phyloP scores from a whole-genome alignment of 1,284 basidiomycete genomes.

The Golubevia sp. region DNA sequence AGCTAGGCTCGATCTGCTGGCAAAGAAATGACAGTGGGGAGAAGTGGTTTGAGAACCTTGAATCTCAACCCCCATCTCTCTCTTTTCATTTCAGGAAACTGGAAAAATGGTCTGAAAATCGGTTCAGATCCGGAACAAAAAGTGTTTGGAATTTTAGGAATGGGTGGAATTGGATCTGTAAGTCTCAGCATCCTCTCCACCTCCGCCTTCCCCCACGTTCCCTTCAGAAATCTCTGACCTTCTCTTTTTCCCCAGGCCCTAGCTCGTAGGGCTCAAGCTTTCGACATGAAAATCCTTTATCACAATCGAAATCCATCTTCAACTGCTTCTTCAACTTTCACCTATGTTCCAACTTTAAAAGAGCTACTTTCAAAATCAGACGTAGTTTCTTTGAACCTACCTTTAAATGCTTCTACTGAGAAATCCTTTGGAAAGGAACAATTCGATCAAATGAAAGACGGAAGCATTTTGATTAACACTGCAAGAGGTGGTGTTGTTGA shows the following conservation, averaged over 20 bases:
- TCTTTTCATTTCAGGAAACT: constrained; percentile 62
- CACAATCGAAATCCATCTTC: constrained; percentile 71
- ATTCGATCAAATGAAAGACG: constrained; percentile 79
- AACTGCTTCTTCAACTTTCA: constrained; percentile 61
- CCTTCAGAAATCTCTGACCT: neutral
- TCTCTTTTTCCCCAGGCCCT: constrained; percentile 27
- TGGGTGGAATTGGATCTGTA: constrained; percentile 79
- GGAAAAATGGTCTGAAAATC: constrained; percentile 48
- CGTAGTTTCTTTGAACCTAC: constrained; percentile 69
- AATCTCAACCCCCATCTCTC: neutral
- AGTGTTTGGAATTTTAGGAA: constrained; percentile 81
- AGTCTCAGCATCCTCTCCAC: too few relatives aligned
- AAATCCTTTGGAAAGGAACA: constrained; percentile 76
- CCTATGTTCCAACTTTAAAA: constrained; percentile 73
- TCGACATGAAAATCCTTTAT: constrained; percentile 81
- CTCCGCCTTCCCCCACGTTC: neutral
- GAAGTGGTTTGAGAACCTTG: too few relatives aligned
- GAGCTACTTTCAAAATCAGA: constrained; percentile 77
- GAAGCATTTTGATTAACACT: constrained; percentile 82
- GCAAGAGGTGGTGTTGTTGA: constrained; percentile 87
- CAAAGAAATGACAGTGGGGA: too few relatives aligned
- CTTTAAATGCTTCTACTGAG: constrained; percentile 72
- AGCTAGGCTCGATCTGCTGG: too few relatives aligned
- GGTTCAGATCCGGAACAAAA: constrained; percentile 77
- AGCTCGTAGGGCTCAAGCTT: constrained; percentile 63